Base-by-base conservation (phyloP, 1,139 yeast genomes). In the Blastobotrys persicus region DNA sequence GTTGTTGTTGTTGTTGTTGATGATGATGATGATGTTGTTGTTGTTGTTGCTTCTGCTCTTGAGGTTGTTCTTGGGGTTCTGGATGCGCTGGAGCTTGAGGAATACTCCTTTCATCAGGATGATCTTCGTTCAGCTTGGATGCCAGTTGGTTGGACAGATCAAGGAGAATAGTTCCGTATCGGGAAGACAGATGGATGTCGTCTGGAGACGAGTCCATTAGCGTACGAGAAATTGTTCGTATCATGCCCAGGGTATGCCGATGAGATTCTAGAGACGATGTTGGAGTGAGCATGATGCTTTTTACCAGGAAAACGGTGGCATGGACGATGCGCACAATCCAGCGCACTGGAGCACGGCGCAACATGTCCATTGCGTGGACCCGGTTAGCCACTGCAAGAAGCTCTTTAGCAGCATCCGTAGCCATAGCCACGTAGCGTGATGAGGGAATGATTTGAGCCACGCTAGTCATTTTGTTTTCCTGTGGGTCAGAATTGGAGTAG, bases 281-380 rank as follows among this genome's bases (percentile, higher is more conserved):
- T 59, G 64, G 64, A 5, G 69, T 61, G 19, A 66, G 58, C 46
- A 66, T 56, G 13, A 85, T 84, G 62, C 95, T 86, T 64, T 89
- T 89, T 9, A 91, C 95, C 49, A 91, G 78, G 63, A 89, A 91
- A 1, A 96, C 94, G 4, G 88, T 91, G 0, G 96, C 89, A 59
- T 94, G 79, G n/a, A 91, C 91, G 33, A 88, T 81, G 52, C 96
- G 74, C 1, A 89, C 85, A 3, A 86, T 82, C 96, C 96, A 89
- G 55, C 96, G 73, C 12, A 88, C 91, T 0, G 98, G 96, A 81
- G 91, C 88, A 61, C 78, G 85, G 53, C 83, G 73, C 47, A 88
- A 70, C 72, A 83, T 70, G 54, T 78, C 80, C 54, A 84, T 70
- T 9, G 59, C 60, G 60, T 85, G 88, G 2, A 88, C 82, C 39